Evolutionary conservation across 2,329 filamentous ascomycete species (phyloP), one percentile per base, ranked within the genome.

Genomic region (Penicillium paneum): DNA sequence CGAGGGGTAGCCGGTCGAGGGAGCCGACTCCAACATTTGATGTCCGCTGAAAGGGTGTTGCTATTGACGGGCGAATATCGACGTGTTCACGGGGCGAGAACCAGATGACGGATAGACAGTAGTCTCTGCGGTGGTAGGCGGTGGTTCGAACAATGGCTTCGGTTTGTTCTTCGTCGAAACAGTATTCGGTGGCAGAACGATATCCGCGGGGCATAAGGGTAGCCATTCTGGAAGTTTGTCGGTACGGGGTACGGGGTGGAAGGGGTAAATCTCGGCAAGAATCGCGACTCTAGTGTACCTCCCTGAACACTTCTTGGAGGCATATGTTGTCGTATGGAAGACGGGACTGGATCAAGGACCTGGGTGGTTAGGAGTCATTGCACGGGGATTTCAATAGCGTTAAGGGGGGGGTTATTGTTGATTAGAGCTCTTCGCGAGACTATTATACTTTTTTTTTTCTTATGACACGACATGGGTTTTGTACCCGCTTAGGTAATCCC

Each of bases 141-240:
- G 52, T 62, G 26, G 61, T 61, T 49, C 59, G 54, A 54, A 62
- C 52, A 57, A 64, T 62, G 6, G 50, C 56, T 19, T 58, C 60
- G 28, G 42, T 3, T 43, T 59, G 38, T 56, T 56, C 49, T 49
- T 53, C 31, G 39, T 57, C 38, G 49, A 55, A 55, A 34, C 32
- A 17, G 45, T 39, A 34, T 58, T 54, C 46, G 32, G 52, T 58
- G 21, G 55, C 41, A 11, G 56, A 58, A 38, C 56, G 45, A 50
- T 56, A 54, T 54, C 49, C 53, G 8, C 19, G 32, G 44, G 56
- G 53, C 31, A 56, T 28, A 11, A 55, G 13, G 19, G 45, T 46
- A 53, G 35, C 13, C 49, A 58, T 58, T 49, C 52, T 55, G 8
- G 48, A 52, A 34, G 49, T 49, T 57, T 87, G 83, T 0, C 83